These are phyloP conservation scores for Urochloa ruziziensis DNA, from an alignment of 176 grass and related monocot species.

Conservation along the genomic window DNA sequence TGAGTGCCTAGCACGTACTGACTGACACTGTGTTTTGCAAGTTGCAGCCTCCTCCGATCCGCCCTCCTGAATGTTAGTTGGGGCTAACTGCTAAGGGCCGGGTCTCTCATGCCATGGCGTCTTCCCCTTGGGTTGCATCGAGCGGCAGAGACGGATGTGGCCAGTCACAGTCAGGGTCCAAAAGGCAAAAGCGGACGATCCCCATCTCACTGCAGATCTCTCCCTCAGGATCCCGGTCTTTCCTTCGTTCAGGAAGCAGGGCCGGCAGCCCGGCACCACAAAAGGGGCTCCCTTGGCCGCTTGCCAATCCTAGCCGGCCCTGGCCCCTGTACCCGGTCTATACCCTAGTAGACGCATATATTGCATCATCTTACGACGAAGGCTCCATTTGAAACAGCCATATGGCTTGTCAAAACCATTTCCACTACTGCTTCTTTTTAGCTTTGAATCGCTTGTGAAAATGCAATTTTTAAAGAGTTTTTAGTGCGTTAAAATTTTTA, in stretches of 20 bases:
- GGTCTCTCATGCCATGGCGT: neutral
- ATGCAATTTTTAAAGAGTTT: neutral
- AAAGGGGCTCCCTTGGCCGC: slow-evolving; percentile 33
- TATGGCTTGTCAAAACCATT: neutral
- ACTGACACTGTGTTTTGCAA: slow-evolving; percentile 3
- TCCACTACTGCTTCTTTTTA: neutral
- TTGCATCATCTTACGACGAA: too few relatives aligned
- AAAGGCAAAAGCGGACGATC: slow-evolving; percentile 26
- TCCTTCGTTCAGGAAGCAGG: slow-evolving; percentile 1
- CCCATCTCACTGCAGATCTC: slow-evolving; percentile 42
- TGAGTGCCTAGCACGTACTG: neutral
- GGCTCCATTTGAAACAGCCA: neutral
- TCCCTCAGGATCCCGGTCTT: neutral
- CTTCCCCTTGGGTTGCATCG: slow-evolving; percentile 47
- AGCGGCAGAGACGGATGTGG: neutral
- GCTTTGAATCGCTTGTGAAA: neutral
- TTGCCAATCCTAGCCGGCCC: neutral
- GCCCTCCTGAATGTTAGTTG: slow-evolving; percentile 43
- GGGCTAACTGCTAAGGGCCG: neutral
- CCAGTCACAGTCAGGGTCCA: neutral
- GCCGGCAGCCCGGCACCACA: neutral
- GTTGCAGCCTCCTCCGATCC: slow-evolving; percentile 24
- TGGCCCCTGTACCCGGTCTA: neutral
- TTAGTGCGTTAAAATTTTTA: neutral
- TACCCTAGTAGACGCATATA: neutral